phyloP scores from a whole-genome alignment of 192 early-diverging fungal species.

The Mortierella claussenii region DNA sequence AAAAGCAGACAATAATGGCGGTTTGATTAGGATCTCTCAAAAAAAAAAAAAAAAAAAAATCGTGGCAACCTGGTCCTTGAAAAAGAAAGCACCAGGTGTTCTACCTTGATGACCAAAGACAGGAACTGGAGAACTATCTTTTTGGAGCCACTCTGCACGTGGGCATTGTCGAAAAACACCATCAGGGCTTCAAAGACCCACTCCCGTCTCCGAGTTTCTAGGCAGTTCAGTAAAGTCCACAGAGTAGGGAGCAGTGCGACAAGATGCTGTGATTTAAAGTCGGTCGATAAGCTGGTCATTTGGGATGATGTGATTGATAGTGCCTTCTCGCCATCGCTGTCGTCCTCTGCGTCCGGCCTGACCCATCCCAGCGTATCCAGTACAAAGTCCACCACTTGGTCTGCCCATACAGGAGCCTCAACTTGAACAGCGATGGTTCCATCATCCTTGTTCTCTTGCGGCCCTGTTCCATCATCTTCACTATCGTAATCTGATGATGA shows the following conservation, averaged over 20 bases:
- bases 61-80: no score
- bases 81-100: no score
- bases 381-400: conserved; percentile 67
- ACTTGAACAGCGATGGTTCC: conserved; percentile 27
- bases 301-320: not conserved
- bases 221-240: conserved; percentile 62
- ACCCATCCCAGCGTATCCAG: conserved; percentile 61
- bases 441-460: conserved; percentile 1
- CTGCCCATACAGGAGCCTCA: conserved; percentile 56
- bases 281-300: conserved; percentile 52
- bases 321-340: not conserved
- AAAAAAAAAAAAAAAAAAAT: no score
- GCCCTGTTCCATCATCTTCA: conserved; percentile 14
- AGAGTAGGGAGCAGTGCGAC: conserved; percentile 59
- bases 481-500: conserved; percentile 37
- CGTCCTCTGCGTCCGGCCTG: conserved; percentile 8
- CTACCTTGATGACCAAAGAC: conserved; percentile 38
- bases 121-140: conserved; percentile 40
- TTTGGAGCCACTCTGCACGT: conserved; percentile 33
- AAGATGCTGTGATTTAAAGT: conserved; percentile 59
- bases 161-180: conserved; percentile 15
- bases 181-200: conserved; percentile 52
- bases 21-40: no score
- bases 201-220: conserved; percentile 38
- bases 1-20: no score